phyloP scores from a whole-genome alignment of 2,329 filamentous ascomycete genomes.

The Penicillium sclerotiorum region DNA sequence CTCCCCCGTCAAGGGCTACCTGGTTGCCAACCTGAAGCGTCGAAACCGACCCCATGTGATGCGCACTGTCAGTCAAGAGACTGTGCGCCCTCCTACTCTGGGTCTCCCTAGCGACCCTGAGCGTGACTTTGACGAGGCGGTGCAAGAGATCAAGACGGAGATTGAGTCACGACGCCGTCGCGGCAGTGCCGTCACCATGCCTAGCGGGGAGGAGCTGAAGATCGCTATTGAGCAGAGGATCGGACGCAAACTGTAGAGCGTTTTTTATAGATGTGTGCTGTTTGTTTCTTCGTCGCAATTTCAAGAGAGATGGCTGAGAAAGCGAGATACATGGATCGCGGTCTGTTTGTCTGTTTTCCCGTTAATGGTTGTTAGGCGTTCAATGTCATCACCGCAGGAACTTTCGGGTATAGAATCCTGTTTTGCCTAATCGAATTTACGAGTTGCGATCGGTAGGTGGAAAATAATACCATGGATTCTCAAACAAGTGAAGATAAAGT shows the following conservation, averaged over 20 bases:
- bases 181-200: slow-evolving; percentile 48
- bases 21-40: slow-evolving; percentile 62
- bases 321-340: no score
- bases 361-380: no score
- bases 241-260: slow-evolving; percentile 47
- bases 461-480: no score
- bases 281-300: background rate
- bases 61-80: slow-evolving; percentile 61
- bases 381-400: no score
- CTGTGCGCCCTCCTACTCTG: slow-evolving; percentile 66
- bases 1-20: slow-evolving; percentile 69
- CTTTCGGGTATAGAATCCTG: no score
- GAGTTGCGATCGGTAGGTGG: no score
- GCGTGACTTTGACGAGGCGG: slow-evolving; percentile 74
- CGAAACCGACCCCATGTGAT: slow-evolving; percentile 47
- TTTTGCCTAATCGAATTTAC: no score
- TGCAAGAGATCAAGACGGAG: slow-evolving; percentile 73
- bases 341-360: no score
- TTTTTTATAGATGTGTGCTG: background rate
- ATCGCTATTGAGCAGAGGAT: slow-evolving; percentile 54
- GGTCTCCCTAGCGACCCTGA: slow-evolving; percentile 79
- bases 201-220: slow-evolving; percentile 54
- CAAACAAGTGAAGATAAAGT: no score
- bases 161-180: slow-evolving; percentile 63
- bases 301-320: background rate